Evolutionary conservation across 1,284 basidiomycete species (phyloP).

Genomic region (Stygiomarasmius scandens): DNA sequence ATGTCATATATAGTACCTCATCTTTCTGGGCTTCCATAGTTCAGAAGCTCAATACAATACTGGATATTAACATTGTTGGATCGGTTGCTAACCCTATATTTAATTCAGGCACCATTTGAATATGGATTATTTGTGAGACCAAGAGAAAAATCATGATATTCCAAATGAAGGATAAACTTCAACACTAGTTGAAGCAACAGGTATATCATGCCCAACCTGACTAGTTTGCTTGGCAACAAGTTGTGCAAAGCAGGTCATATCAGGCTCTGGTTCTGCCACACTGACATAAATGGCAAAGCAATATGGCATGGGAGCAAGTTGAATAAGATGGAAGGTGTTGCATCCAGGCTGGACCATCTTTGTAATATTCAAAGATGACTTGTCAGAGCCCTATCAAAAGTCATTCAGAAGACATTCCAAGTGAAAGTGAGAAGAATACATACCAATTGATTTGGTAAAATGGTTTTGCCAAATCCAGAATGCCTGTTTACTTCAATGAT

Average conservation of each 20-base stretch:
- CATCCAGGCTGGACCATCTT: conserved; percentile 38
- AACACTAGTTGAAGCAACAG: conserved; percentile 8
- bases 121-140: too few species aligned
- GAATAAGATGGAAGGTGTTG: conserved; percentile 49
- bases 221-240: not conserved
- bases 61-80: too few species aligned
- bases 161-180: conserved; percentile 14
- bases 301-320: conserved; percentile 43
- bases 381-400: conserved; percentile 18
- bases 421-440: conserved; percentile 11
- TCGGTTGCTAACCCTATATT: too few species aligned
- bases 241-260: not conserved
- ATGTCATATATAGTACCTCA: too few species aligned
- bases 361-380: conserved; percentile 42
- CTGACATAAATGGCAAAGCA: conserved; percentile 45
- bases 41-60: too few species aligned
- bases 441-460: conserved; percentile 43
- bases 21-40: too few species aligned
- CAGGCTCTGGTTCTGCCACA: not conserved
- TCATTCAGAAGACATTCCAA: too few species aligned
- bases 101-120: too few species aligned
- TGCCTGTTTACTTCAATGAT: conserved; percentile 46
- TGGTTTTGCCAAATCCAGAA: conserved; percentile 28
- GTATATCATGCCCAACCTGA: not conserved
- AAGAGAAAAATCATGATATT: conserved; percentile 17